Conservation (phyloP, 1,139 yeast genomes). For the Sugiyamaella sp. region DNA sequence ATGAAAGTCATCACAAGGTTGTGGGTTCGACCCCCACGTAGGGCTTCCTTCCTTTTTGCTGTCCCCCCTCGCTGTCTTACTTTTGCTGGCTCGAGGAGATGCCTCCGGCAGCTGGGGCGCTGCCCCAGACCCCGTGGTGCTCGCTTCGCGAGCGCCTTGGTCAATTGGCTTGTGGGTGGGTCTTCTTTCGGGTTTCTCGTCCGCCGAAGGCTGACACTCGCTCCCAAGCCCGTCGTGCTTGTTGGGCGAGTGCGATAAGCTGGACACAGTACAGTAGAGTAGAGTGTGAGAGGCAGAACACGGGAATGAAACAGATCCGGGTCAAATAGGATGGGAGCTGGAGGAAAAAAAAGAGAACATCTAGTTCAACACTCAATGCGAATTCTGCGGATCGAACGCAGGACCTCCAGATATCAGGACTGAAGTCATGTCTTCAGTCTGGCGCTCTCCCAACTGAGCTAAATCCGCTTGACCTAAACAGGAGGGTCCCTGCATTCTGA, state of each 20-base stretch:
- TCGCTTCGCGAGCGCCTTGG: too few relatives aligned
- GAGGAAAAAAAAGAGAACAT: background rate
- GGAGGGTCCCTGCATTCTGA: background rate
- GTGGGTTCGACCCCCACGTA: slow-evolving; percentile 4
- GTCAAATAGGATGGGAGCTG: too few relatives aligned
- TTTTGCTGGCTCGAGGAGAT: background rate
- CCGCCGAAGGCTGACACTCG: too few relatives aligned
- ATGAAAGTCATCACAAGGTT: slow-evolving; percentile 2
- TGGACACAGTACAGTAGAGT: too few relatives aligned
- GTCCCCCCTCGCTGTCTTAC: background rate
- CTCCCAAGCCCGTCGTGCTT: too few relatives aligned
- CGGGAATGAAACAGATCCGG: too few relatives aligned
- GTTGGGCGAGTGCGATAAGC: too few relatives aligned
- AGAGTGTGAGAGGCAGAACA: too few relatives aligned
- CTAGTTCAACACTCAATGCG: slow-evolving; percentile 20
- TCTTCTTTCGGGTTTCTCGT: too few relatives aligned
- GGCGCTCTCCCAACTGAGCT: slow-evolving; percentile 92
- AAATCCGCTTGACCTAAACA: slow-evolving; percentile 51
- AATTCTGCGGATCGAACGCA: slow-evolving; percentile 33
- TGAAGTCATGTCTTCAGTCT: slow-evolving; percentile 56
- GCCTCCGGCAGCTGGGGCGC: too few relatives aligned
- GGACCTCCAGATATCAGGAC: slow-evolving; percentile 30
- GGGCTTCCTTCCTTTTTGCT: background rate
- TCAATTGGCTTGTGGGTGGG: too few relatives aligned
- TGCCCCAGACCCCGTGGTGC: too few relatives aligned